A percentile compares a stretch with the other conserved stretches of the same genome.
Conservation (phyloP, 1,284 basidiomycete species). For the Phenoliferia sp. region DNA sequence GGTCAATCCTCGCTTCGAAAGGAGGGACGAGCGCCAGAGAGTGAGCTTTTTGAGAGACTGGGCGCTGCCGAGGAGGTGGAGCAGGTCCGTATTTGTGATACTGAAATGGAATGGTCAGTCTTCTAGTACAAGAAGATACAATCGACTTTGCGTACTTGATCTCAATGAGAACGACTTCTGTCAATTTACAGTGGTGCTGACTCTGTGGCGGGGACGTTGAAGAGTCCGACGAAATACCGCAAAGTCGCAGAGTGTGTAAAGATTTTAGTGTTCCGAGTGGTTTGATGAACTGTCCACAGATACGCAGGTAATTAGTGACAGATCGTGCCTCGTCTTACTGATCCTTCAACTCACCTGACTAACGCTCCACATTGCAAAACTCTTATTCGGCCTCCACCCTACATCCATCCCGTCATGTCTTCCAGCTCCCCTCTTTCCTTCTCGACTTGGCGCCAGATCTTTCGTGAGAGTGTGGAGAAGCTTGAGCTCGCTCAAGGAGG, state of each 20-base stretch:
- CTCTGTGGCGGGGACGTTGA: constrained; percentile 13
- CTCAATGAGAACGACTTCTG: constrained; percentile 29
- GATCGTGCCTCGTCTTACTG: no score
- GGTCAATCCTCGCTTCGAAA: constrained; percentile 26
- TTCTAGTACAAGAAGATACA: background rate
- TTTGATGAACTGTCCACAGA: constrained; percentile 19
- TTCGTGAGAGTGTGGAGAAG: constrained; percentile 23
- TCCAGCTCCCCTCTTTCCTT: constrained; percentile 9
- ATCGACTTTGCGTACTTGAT: constrained; percentile 23
- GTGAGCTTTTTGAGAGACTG: constrained; percentile 21
- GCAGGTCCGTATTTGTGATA: constrained; percentile 30
- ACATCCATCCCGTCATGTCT: constrained; percentile 29
- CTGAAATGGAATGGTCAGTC: constrained; percentile 5
- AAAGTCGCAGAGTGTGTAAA: constrained; percentile 17
- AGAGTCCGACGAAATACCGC: constrained; percentile 31
- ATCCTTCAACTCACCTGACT: constrained; percentile 23
- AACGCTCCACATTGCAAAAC: constrained; percentile 28
- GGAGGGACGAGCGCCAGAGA: constrained; percentile 26
- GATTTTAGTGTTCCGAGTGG: constrained; percentile 21
- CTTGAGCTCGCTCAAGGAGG: constrained; percentile 22
- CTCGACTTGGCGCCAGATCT: constrained; percentile 17
- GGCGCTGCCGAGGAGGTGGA: constrained; percentile 24
- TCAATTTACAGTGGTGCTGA: constrained; percentile 9
- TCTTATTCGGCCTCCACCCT: constrained; percentile 22
- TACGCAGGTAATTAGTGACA: background rate